Percentiles rank a stretch among this genome's conserved stretches.
These are phyloP conservation scores for Debaryomyces fabryi DNA, from an alignment of 1,139 yeast species.

Conservation along the genomic window DNA sequence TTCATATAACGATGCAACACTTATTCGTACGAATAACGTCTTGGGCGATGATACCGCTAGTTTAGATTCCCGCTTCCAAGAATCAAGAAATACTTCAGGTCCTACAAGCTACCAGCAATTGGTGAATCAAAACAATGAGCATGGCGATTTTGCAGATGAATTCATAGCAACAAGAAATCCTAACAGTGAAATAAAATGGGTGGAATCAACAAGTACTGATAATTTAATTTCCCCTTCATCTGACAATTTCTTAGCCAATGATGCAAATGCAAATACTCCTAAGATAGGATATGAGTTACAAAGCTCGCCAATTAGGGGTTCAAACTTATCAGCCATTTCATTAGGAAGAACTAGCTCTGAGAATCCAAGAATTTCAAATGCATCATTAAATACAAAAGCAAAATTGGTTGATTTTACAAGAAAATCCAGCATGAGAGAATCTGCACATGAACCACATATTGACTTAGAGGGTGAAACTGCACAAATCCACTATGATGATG, in stretches of 20 bases:
- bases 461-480: slow-evolving; percentile 38
- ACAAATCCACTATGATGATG: slow-evolving; percentile 36
- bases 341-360: slow-evolving; percentile 17
- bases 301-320: slow-evolving; percentile 14
- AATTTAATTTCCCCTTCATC: slow-evolving; percentile 19
- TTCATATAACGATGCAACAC: not conserved
- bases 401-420: slow-evolving; percentile 57
- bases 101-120: slow-evolving; percentile 22
- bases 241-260: slow-evolving; percentile 16
- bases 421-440: slow-evolving; percentile 48
- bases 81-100: slow-evolving; percentile 17
- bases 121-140: not conserved
- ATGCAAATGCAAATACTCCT: slow-evolving; percentile 14
- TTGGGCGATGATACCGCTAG: slow-evolving; percentile 22
- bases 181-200: slow-evolving; percentile 35
- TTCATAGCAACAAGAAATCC: slow-evolving; percentile 31
- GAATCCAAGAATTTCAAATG: slow-evolving; percentile 18
- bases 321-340: slow-evolving; percentile 25
- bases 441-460: slow-evolving; percentile 35
- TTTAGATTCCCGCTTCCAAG: slow-evolving; percentile 28
- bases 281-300: slow-evolving; percentile 8
- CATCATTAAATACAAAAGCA: slow-evolving; percentile 32
- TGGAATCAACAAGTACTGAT: slow-evolving; percentile 14
- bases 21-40: not conserved
- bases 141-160: slow-evolving; percentile 22